These are phyloP conservation scores for Funneliformis caledonium DNA, from an alignment of 371 early-diverging fungal genomes.

Conservation along the genomic window DNA sequence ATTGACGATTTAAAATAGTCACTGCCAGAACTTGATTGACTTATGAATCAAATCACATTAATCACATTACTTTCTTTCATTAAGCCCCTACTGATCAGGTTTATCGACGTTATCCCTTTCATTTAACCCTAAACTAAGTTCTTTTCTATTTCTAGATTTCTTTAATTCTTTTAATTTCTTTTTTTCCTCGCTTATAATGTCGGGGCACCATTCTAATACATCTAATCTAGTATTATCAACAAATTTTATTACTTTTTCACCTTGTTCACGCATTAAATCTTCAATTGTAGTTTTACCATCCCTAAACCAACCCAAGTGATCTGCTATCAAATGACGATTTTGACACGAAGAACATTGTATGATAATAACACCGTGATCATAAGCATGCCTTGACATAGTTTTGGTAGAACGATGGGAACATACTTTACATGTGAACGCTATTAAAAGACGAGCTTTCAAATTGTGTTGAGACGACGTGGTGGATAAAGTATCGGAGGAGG, in stretches of 20 bases:
- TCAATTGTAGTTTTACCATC: conserved; percentile 78
- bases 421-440: conserved; percentile 94
- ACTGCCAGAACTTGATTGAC: too few species aligned
- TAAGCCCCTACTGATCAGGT: too few species aligned
- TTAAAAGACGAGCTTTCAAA: conserved; percentile 48
- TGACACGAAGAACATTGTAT: conserved; percentile 92
- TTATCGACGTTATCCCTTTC: too few species aligned
- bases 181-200: conserved; percentile 8
- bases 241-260: conserved; percentile 64
- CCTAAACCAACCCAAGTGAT: conserved; percentile 92
- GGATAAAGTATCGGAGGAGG: neutral
- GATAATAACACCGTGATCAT: conserved; percentile 90
- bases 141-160: neutral
- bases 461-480: neutral
- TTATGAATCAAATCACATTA: too few species aligned
- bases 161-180: conserved; percentile 17
- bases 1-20: too few species aligned
- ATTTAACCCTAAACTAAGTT: neutral
- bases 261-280: conserved; percentile 80
- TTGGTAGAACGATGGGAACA: conserved; percentile 85
- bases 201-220: conserved; percentile 21
- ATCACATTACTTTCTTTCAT: too few species aligned
- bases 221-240: neutral
- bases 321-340: conserved; percentile 93
- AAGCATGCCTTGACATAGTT: conserved; percentile 89